A percentile compares a stretch with the other conserved stretches of the same genome.
phyloP scores from a whole-genome alignment of 257 asterid species.

The Petunia secreta region DNA sequence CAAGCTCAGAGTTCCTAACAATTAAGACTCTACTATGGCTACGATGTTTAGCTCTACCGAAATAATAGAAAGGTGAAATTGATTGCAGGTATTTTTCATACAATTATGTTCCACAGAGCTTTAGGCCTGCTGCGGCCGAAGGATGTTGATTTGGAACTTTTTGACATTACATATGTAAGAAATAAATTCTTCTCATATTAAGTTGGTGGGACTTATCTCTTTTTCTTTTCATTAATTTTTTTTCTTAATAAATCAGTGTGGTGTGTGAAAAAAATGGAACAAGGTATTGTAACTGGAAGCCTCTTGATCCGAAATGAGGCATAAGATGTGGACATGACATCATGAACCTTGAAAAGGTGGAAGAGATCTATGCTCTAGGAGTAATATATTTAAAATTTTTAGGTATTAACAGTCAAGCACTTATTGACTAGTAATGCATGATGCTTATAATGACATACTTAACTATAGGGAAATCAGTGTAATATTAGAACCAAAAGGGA shows the following conservation, averaged over 20 bases:
- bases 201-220: not conserved
- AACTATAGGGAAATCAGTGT: not conserved
- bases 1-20: not conserved
- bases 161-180: slow-evolving; percentile 96
- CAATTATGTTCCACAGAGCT: slow-evolving; percentile 93
- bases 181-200: not conserved
- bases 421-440: not conserved
- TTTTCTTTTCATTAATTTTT: not conserved
- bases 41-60: not conserved
- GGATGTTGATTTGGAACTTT: slow-evolving; percentile 96
- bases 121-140: slow-evolving; percentile 96
- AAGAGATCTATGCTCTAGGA: not conserved
- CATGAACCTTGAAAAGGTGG: not conserved
- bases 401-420: not conserved
- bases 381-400: not conserved
- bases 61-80: slow-evolving; percentile 23
- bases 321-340: slow-evolving; percentile 7
- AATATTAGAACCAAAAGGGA: not conserved
- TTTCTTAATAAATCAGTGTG: not conserved
- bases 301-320: not conserved
- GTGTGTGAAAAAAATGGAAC: not conserved
- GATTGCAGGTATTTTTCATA: slow-evolving; percentile 89
- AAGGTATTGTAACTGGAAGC: not conserved
- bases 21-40: not conserved
- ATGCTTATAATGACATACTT: not conserved